phyloP scores from a whole-genome alignment of 169 alveolate species.

The Eimeria sp. region DNA sequence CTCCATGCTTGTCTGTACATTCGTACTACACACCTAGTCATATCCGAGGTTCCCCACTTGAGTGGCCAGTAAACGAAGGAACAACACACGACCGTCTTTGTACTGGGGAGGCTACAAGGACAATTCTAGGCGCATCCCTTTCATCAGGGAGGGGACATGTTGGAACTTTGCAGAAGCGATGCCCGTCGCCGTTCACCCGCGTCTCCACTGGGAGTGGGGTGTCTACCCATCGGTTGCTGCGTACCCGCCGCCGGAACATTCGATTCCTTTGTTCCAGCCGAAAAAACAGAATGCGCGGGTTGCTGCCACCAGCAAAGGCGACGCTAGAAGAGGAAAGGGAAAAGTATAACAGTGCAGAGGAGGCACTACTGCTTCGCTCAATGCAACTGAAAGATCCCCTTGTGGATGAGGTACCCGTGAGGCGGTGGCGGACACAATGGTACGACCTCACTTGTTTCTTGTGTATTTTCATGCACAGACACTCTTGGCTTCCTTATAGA shows the following conservation, averaged over 20 bases:
- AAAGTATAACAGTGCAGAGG: conserved; percentile 16
- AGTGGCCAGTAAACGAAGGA: neutral
- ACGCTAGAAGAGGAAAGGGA: neutral
- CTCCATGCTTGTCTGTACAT: neutral
- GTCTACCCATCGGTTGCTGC: neutral
- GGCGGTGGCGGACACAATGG: conserved; percentile 70
- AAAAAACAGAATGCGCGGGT: conserved; percentile 38
- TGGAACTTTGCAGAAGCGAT: neutral
- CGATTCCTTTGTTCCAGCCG: conserved; percentile 72
- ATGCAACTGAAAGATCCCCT: conserved; percentile 50
- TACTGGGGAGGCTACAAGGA: neutral
- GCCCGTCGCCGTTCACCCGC: neutral
- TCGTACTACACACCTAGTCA: neutral
- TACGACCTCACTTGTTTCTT: conserved; percentile 10
- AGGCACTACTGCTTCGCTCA: neutral
- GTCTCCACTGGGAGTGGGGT: neutral
- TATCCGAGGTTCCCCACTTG: neutral
- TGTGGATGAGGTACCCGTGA: neutral
- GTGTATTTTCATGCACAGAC: neutral
- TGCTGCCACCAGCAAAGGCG: conserved; percentile 43
- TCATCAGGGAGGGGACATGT: neutral
- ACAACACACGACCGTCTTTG: neutral
- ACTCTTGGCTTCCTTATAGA: neutral
- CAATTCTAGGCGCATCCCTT: neutral
- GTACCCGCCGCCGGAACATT: conserved; percentile 41